phyloP scores from a whole-genome alignment of 352 stramenopile species.

The Pythium oligandrum region DNA sequence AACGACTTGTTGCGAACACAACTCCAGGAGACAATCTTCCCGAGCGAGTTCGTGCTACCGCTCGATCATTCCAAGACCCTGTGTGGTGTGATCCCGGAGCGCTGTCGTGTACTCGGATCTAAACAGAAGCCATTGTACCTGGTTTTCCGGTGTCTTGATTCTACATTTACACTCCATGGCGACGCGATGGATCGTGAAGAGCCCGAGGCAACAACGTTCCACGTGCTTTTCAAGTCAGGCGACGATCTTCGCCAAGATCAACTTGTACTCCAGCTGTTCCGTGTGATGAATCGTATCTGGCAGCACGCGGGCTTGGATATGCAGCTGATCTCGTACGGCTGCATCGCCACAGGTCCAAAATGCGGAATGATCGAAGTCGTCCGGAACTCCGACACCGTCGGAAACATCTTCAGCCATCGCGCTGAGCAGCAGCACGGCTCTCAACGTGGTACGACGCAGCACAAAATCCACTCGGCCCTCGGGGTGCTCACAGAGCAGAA shows the following conservation, averaged over 20 bases:
- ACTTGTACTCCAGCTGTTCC: constrained; percentile 60
- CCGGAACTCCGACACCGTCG: constrained; percentile 42
- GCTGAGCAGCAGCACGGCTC: constrained; percentile 15
- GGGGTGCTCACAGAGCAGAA: constrained; percentile 22
- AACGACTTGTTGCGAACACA: constrained; percentile 4
- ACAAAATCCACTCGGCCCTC: constrained; percentile 25
- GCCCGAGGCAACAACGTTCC: constrained; percentile 13
- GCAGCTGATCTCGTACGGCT: constrained; percentile 41
- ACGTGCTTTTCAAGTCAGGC: constrained; percentile 65
- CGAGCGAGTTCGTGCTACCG: constrained; percentile 19
- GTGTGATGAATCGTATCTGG: constrained; percentile 62
- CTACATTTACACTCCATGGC: constrained; percentile 32
- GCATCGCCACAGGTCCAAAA: constrained; percentile 41
- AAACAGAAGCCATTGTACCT: constrained; percentile 21
- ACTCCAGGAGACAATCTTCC: constrained; percentile 9
- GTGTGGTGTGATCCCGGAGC: constrained; percentile 4
- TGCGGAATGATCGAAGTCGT: constrained; percentile 59
- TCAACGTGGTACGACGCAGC: constrained; percentile 14
- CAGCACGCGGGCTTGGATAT: constrained; percentile 33
- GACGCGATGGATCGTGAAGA: constrained; percentile 5
- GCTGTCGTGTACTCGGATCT: constrained; percentile 20
- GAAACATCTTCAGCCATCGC: constrained; percentile 29
- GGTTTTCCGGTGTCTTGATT: constrained; percentile 24
- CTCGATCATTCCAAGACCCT: constrained; percentile 12
- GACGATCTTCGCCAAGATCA: constrained; percentile 83